Percentiles rank a stretch among this genome's conserved stretches.
These are phyloP conservation scores for Orbilia quercus DNA, from an alignment of 2,329 filamentous ascomycete genomes.

Conservation along the genomic window DNA sequence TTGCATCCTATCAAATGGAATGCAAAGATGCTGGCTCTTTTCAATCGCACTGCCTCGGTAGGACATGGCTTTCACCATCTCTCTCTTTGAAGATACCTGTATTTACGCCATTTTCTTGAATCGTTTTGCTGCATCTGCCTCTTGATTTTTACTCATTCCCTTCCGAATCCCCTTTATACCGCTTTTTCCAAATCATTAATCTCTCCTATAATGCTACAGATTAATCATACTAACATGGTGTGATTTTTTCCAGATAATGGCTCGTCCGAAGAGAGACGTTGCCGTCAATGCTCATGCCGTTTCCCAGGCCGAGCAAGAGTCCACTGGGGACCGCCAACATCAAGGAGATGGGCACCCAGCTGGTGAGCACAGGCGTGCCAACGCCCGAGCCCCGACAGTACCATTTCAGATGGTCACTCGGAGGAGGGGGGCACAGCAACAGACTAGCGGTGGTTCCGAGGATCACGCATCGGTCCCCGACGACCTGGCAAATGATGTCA, in stretches of 20 bases:
- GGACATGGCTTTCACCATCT: constrained; percentile 8
- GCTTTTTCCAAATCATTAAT: background rate
- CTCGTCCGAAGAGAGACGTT: constrained; percentile 43
- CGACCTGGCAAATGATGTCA: constrained; percentile 27
- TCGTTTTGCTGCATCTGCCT: background rate
- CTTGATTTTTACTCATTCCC: background rate
- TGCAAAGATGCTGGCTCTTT: constrained; percentile 52
- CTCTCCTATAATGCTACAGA: too few species aligned
- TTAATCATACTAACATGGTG: constrained; percentile 9
- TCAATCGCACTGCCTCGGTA: constrained; percentile 49
- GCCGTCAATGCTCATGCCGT: constrained; percentile 12
- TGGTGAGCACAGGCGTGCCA: constrained; percentile 39
- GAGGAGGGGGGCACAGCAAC: constrained; percentile 37
- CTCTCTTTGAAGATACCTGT: background rate
- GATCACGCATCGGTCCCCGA: constrained; percentile 30
- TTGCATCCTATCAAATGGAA: constrained; percentile 49
- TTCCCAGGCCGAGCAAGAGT: constrained; percentile 21
- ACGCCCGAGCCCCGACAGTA: constrained; percentile 46
- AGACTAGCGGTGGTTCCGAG: constrained; percentile 41
- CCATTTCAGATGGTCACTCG: constrained; percentile 55
- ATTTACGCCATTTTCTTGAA: background rate
- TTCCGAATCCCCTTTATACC: background rate
- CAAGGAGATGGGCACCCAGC: constrained; percentile 19
- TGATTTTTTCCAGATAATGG: constrained; percentile 39
- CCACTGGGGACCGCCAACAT: constrained; percentile 18